Evolutionary conservation across 2,329 filamentous ascomycete species (phyloP), one percentile per base, ranked within the genome.

Genomic region (Fusarium robinianum): DNA sequence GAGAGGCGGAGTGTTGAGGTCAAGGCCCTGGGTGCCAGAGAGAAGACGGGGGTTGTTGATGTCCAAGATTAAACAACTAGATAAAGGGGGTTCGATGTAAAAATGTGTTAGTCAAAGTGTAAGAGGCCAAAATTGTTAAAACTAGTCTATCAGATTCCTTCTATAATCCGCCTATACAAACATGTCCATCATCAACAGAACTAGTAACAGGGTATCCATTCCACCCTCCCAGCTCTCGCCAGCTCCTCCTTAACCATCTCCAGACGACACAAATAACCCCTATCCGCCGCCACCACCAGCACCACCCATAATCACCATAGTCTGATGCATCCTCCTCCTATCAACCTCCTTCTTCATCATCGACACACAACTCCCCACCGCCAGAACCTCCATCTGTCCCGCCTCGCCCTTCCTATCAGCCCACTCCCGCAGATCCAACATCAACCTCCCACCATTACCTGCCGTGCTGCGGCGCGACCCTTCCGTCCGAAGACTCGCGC

Each of bases 291-390:
- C 53, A 30, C 49, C 45, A 16, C 29, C 40, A 34, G 47, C 64
- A 32, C 42, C 66, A 8, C 53, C 66, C 24, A 57, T 67, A 39
- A 80, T 71, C 4, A 72, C 64, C 43, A 73, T 71, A 30, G 73
- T 64, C 69, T 84, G 79, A 35, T 76, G 64, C 46, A 70, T 60
- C 45, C 79, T 70, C 51, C 79, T 68, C 27, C 81, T 68, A 62
- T 85, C 82, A 35, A 83, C 68, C 71, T 85, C 83, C 64, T 78
- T 80, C 74, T 85, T 85, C 54, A 85, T 62, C 81, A 86, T 83
- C 11, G 76, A 64, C 42, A 85, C 54, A 45, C 76, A 81, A 11
- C 77, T 83, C 29, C 75, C 73, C 12, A 84, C 71, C 8, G 78
- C 70, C 14, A 84, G 49, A n/a, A 72, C 67, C 55, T 79, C 70